These are phyloP conservation scores for Candida qinlingensis DNA, from an alignment of 805 yeast species.

Conservation along the genomic window DNA sequence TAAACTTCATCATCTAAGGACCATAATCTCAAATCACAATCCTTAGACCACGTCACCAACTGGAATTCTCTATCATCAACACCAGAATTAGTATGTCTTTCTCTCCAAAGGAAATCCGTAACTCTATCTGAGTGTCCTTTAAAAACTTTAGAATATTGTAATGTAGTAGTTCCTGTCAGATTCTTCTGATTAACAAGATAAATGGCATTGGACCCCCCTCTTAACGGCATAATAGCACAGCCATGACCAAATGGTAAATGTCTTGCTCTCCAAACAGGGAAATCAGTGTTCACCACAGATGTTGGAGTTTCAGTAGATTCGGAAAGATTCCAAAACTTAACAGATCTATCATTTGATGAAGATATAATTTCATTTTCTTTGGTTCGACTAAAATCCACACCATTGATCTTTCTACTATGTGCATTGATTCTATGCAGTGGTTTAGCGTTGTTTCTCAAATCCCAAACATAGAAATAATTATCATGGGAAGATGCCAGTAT, in stretches of 20 bases:
- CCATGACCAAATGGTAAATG: constrained; percentile 85
- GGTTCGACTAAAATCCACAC: constrained; percentile 73
- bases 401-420: constrained; percentile 83
- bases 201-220: constrained; percentile 67
- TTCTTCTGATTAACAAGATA: constrained; percentile 28
- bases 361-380: constrained; percentile 60
- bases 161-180: constrained; percentile 27
- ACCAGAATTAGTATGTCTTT: constrained; percentile 42
- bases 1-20: constrained; percentile 48
- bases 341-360: constrained; percentile 80
- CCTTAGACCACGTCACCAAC: constrained; percentile 91
- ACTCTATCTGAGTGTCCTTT: constrained; percentile 82
- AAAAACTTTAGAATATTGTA: constrained; percentile 56
- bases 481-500: constrained; percentile 86
- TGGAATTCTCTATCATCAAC: constrained; percentile 80
- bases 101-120: constrained; percentile 85
- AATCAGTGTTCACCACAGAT: constrained; percentile 61
- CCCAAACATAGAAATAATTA: constrained; percentile 80
- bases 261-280: constrained; percentile 87
- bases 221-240: constrained; percentile 82
- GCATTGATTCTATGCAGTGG: constrained; percentile 69
- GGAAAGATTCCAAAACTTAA: constrained; percentile 75
- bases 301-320: constrained; percentile 39
- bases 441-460: constrained; percentile 69
- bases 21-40: constrained; percentile 82